Base-by-base conservation (phyloP, 2,329 filamentous ascomycete genomes). In the Botrytis porri region DNA sequence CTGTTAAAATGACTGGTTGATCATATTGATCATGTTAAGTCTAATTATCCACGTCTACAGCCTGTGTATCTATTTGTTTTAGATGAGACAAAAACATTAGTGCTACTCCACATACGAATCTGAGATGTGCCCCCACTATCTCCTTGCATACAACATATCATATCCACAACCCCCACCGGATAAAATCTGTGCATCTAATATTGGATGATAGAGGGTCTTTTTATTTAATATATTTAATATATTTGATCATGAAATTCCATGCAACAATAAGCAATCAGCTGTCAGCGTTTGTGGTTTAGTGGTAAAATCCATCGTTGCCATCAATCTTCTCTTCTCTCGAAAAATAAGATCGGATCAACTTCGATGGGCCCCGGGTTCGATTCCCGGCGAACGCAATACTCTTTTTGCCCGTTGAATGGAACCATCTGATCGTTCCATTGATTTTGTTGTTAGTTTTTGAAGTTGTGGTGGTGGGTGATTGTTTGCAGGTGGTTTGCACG, bases 271-370 rank as follows among this genome's bases (percentile, higher is more conserved):
- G 43, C 1, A 48, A 8, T 25, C 4, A 25, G 4, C 3, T 22
- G 22, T 1, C 8, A 48, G 73, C 73, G 73, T 73, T 74, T 74
- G 73, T 72, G 73, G 73, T 74, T 74, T 74, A 74, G 51, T 73
- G 65, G 73, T 73, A 75, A 73, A 74, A 74, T 74, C 67, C 57
- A 69, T 73, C 66, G 59, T 74, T 74, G 73, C 73, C 73, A 74
- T 64, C 25, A 22, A 4, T 29, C 3, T n/a, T n/a, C n/a, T n/a
- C n/a, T n/a, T 54, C 51, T n/a, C 2, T 6, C 16, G 14, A 43
- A n/a, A 6, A 57, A 1, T 18, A 14, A 14, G 41, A 43, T 43
- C n/a, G n/a, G 10, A 57, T 2, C 6, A 57, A 57, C n/a, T 0
- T 57, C 51, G 51, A 57, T 57, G 51, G 51, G 51, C 51, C 51